These are phyloP conservation scores for Lagenaria siceraria DNA, from an alignment of 306 rosid genomes.

Conservation along the genomic window DNA sequence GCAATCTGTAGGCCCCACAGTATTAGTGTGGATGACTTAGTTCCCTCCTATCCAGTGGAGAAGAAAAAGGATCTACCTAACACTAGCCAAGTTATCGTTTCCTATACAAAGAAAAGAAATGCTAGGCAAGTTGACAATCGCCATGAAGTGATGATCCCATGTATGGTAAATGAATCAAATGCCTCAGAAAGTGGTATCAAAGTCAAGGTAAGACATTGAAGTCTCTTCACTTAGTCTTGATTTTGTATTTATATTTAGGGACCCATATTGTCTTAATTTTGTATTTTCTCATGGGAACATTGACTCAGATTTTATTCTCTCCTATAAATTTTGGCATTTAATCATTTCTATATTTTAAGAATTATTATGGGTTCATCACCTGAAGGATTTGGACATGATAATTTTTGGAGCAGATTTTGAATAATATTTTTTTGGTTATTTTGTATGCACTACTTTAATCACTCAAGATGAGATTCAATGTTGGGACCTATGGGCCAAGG, in stretches of 20 bases:
- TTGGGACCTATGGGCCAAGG: not conserved
- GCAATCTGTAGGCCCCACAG: not conserved
- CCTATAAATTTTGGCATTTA: not conserved
- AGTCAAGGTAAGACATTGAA: constrained; percentile 17
- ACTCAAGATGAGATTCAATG: not conserved
- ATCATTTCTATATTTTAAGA: not conserved
- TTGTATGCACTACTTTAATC: not conserved
- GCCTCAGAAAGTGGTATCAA: constrained; percentile 19
- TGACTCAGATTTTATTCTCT: not conserved
- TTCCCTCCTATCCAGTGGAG: constrained; percentile 3
- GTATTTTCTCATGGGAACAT: not conserved
- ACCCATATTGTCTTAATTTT: not conserved
- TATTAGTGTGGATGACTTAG: not conserved
- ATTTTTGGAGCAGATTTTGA: not conserved
- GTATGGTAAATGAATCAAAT: constrained; percentile 15
- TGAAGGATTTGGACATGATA: not conserved
- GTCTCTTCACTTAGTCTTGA: constrained; percentile 2
- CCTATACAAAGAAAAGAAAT: constrained; percentile 14
- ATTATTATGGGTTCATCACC: not conserved
- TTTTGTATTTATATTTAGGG: not conserved
- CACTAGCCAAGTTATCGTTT: constrained; percentile 11
- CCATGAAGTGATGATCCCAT: constrained; percentile 12
- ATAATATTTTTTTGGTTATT: not conserved
- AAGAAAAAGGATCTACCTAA: constrained; percentile 16
- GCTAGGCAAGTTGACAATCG: constrained; percentile 17